Evolutionary conservation across 2,329 filamentous ascomycete genomes (phyloP), one percentile per base, ranked within the genome.

Genomic region (Fusarium foetens): DNA sequence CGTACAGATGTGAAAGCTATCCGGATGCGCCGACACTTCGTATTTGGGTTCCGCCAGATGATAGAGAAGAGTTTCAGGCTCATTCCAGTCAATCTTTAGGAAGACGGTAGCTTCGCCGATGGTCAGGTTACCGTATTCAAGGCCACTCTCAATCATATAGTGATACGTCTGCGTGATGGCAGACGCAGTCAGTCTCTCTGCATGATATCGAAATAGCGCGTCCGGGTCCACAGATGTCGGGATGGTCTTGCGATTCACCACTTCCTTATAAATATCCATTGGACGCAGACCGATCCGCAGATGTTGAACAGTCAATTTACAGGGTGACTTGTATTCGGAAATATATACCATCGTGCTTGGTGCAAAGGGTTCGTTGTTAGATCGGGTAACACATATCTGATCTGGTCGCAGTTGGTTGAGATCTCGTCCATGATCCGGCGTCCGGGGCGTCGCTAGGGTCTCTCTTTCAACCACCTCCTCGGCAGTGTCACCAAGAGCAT

Each of bases 91-190:
- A 19, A 71, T n/a, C 45, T 58, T 66, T 12, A 58, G 43, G 7
- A 63, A 63, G 8, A 58, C 54, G 1, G 51, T 68, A 8, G 48
- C 51, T 9, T 71, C 29, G 8, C 64, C 58, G 1, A 49, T 72
- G 0, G 64, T 72, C n/a, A 87, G 60, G 31, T 80, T 77, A 17
- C 85, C 80, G 66, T 84, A 85, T 61, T 84, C 80, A 11, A 86
- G 77, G 1, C 86, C 83, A 19, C 76, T 77, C 54, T 83, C 72
- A 16, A 88, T 81, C 81, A 88, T 88, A 74, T 87, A 86, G 39
- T 84, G 80, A 71, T 84, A 88, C 1, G 81, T 83, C 75, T 88
- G 82, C 8, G 83, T 84, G 41, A 88, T 75, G 17, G 85, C 81
- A 29, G 84, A 81, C 13, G 81, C 79, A 0, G 82, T 77, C 9